Evolutionary conservation across 805 yeast genomes (phyloP).

Genomic region (Clavispora asparagi): DNA sequence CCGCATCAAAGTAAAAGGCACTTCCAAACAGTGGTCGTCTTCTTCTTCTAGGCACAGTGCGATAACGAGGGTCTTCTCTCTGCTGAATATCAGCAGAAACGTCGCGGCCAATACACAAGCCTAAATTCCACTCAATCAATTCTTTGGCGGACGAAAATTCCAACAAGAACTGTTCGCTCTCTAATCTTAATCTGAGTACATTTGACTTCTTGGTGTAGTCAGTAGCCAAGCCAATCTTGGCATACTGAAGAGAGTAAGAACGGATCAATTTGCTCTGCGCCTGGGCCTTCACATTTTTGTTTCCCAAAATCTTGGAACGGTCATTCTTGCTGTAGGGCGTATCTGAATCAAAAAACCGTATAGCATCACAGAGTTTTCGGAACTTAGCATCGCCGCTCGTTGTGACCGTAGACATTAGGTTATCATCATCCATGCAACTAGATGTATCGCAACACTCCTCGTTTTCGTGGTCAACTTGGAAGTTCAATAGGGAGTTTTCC

Average conservation of each 20-base stretch:
- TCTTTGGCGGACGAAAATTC: slow-evolving; percentile 58
- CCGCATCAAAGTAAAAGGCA: slow-evolving; percentile 3
- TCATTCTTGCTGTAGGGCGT: background rate
- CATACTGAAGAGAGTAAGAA: slow-evolving; percentile 78
- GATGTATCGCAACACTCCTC: background rate
- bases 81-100: slow-evolving; percentile 70
- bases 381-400: slow-evolving; percentile 7
- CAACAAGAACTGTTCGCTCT: slow-evolving; percentile 74
- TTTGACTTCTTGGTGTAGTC: slow-evolving; percentile 72
- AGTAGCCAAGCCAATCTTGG: slow-evolving; percentile 76
- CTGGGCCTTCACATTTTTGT: background rate
- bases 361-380: slow-evolving; percentile 6
- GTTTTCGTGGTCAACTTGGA: background rate
- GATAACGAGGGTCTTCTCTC: slow-evolving; percentile 68
- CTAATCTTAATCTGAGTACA: slow-evolving; percentile 72
- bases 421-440: slow-evolving; percentile 1
- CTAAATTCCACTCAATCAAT: slow-evolving; percentile 75
- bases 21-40: slow-evolving; percentile 31
- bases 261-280: slow-evolving; percentile 31
- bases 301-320: background rate
- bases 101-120: slow-evolving; percentile 69
- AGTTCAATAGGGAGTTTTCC: slow-evolving; percentile 21
- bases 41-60: slow-evolving; percentile 77
- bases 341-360: slow-evolving; percentile 1
- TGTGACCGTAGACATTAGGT: slow-evolving; percentile 9